Evolutionary conservation across 192 early-diverging fungal genomes (phyloP), one percentile per base, ranked within the genome.

Genomic region (Linnemannia exigua): DNA sequence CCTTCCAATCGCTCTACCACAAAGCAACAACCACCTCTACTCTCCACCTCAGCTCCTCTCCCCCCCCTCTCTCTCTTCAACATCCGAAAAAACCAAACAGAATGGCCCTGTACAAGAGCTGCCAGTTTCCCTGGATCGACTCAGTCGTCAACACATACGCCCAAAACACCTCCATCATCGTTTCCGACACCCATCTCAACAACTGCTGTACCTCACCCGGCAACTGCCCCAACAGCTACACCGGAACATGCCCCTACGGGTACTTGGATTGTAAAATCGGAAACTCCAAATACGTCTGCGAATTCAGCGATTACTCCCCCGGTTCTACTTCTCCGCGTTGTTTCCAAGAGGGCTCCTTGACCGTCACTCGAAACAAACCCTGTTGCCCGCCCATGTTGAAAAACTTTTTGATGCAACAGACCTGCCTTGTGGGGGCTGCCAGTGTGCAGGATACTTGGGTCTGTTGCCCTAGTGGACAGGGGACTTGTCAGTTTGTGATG

Each of bases 261-360:
- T 15, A 63, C 28, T 25, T 63, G 11, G 28, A 63, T 15, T 63
- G 58, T 12, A 63, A n/a, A 6, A 63, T 63, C 58, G 58, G 58
- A n/a, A 63, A 63, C 58, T 63, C 58, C 58, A 63, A 63, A 63
- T 63, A 31, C 28, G 58, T 31, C 12, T 63, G 58, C 58, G 12
- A 15, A 1, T 63, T 63, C 28, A 31, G 11, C 28, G 28, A 63
- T 3, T 63, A 63, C 28, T 63, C 58, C 28, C 31, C 58, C n/a
- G 58, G n/a, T n/a, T n/a, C 14, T 15, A 1, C 28, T 25, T 63
- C 58, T 11, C 28, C 2, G 58, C 25, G 9, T 25, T 63, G 58
- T 15, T 63, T 28, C 28, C 58, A 63, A 15, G 58, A 63, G 14
- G 58, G 58, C 3, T 63, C 58, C 3, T 12, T 63, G 11, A 11